phyloP scores from a whole-genome alignment of 768 basidiomycete species.

The Trametes villosa region DNA sequence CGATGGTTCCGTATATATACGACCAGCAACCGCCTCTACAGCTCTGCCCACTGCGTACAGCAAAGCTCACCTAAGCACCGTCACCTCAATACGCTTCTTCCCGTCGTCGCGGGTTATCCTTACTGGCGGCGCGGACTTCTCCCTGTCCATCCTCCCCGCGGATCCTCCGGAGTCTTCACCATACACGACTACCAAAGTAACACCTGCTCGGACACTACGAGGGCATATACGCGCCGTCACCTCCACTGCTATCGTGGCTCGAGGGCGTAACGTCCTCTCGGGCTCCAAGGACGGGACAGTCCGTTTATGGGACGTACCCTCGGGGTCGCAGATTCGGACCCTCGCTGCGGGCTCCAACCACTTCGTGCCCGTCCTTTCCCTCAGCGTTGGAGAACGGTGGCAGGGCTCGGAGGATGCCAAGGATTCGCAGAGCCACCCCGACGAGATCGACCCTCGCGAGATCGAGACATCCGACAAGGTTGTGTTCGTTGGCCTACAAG shows the following conservation, averaged over 20 bases:
- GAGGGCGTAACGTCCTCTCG: slow-evolving; percentile 70
- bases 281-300: slow-evolving; percentile 70
- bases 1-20: slow-evolving; percentile 60
- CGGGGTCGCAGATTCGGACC: slow-evolving; percentile 50
- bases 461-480: slow-evolving; percentile 53
- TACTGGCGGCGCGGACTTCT: slow-evolving; percentile 69
- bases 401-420: slow-evolving; percentile 29
- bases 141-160: slow-evolving; percentile 67
- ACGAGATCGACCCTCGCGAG: slow-evolving; percentile 38
- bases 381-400: slow-evolving; percentile 48
- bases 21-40: slow-evolving; percentile 39
- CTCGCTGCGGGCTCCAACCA: slow-evolving; percentile 41
- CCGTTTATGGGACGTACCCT: slow-evolving; percentile 73
- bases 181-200: slow-evolving; percentile 35
- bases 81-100: slow-evolving; percentile 65
- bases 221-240: slow-evolving; percentile 73
- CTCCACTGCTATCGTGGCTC: slow-evolving; percentile 61
- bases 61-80: slow-evolving; percentile 54
- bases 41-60: slow-evolving; percentile 35
- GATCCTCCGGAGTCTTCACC: slow-evolving; percentile 40
- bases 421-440: slow-evolving; percentile 10
- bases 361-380: slow-evolving; percentile 48
- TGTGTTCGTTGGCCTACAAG: slow-evolving; percentile 57
- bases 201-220: slow-evolving; percentile 62
- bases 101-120: slow-evolving; percentile 75